Base-by-base conservation (phyloP, 2,329 filamentous ascomycete species). In the Xylariaceae sp. region DNA sequence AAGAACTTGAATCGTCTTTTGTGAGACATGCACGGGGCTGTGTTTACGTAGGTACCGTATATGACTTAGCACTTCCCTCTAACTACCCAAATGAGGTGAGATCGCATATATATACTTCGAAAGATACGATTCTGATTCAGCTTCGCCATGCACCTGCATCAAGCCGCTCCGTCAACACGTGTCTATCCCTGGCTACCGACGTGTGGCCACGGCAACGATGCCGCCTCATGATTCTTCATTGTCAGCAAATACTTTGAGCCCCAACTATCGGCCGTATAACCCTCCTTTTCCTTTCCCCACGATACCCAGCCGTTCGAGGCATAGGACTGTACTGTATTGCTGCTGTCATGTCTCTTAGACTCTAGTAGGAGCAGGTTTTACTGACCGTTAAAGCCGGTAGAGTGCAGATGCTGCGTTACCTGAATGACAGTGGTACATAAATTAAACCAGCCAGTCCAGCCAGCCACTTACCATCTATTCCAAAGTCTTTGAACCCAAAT, bases 121-220 rank as follows among this genome's bases (percentile, higher is more conserved):
- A 23, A 24, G n/a, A n/a, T 12, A 23, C 21, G 21, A 37, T 21
- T 37, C 29, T 44, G 26, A 36, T 40, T 49, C 21, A 45, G 23
- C 44, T 49, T 45, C 7, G 44, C 26, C 37, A 45, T 23, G 31
- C 44, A 46, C 36, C 39, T 50, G 56, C 51, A 55, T 55, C 31
- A 50, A n/a, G n/a, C n/a, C n/a, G n/a, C n/a, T n/a, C n/a, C n/a
- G n/a, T n/a, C n/a, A n/a, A 58, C 55, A 58, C 56, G 56, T 58
- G 56, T 50, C 43, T 49, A 58, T 47, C 51, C 56, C 44, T 46
- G 51, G 26, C 29, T 26, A 39, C 19, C 45, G 11, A 29, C 14
- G 41, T 36, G 34, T 40, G 24, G 31, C 41, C 40, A 44, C 51
- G 54, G 40, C 56, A 37, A 49, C 26, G 19, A 50, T n/a, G 34